These are phyloP conservation scores for Psidium friedrichsthalianum DNA, from an alignment of 345 rosid species.

Conservation along the genomic window DNA sequence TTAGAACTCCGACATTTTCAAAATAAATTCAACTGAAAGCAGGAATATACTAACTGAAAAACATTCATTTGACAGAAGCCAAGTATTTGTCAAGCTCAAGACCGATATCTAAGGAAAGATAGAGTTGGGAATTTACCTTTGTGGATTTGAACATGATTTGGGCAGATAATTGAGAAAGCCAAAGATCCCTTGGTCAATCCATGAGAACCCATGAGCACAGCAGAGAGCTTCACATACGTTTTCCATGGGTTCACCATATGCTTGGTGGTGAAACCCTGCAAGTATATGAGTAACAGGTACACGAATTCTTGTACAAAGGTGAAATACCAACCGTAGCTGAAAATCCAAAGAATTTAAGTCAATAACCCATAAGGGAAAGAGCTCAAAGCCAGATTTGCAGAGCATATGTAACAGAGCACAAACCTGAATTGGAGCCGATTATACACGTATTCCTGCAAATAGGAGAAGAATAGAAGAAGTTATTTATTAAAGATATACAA, in stretches of 20 bases:
- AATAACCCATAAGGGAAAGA: not conserved
- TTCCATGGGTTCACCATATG: conserved; percentile 95
- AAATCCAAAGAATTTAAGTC: not conserved
- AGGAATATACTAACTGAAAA: not conserved
- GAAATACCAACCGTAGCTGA: conserved; percentile 98
- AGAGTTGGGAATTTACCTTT: conserved; percentile 32
- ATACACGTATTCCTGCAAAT: conserved; percentile 80
- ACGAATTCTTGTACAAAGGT: conserved; percentile 97
- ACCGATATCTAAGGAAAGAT: not conserved
- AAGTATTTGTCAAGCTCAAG: not conserved
- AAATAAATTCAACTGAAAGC: not conserved
- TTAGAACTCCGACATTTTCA: not conserved
- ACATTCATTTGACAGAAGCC: not conserved
- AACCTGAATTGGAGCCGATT: conserved; percentile 90
- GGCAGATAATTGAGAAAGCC: conserved; percentile 90
- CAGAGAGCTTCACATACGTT: conserved; percentile 89
- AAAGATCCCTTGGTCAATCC: conserved; percentile 93
- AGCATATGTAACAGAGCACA: not conserved
- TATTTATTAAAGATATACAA: not conserved
- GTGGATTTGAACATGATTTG: conserved; percentile 98
- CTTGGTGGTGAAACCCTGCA: conserved; percentile 85
- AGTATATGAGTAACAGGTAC: conserved; percentile 68
- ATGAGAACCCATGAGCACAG: conserved; percentile 97
- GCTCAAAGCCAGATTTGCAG: not conserved
- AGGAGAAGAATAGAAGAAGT: not conserved